A percentile compares a stretch with the other conserved stretches of the same genome.
Conservation (phyloP, 768 basidiomycete species). For the Holtermannia corniformis region DNA sequence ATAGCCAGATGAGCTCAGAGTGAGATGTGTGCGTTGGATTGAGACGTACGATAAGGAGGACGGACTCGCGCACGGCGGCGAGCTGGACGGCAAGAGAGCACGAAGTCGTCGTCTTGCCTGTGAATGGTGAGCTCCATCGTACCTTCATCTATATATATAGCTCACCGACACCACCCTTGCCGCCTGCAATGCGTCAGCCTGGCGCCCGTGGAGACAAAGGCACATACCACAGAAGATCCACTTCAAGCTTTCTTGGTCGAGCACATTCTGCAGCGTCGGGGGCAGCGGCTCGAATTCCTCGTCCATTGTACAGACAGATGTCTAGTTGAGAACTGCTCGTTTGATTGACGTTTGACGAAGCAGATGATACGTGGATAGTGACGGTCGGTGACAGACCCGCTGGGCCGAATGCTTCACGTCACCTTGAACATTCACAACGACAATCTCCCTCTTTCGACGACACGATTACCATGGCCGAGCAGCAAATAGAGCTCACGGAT, state of each 20-base stretch:
- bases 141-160: constrained; percentile 9
- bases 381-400: background rate
- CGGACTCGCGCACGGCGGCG: constrained; percentile 81
- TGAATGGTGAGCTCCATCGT: background rate
- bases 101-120: constrained; percentile 96
- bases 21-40: background rate
- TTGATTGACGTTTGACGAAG: background rate
- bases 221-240: constrained; percentile 97
- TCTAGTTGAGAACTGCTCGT: background rate
- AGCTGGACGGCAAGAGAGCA: constrained; percentile 97
- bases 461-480: constrained; percentile 47
- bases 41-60: constrained; percentile 79
- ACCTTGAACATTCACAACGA: constrained; percentile 5
- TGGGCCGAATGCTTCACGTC: background rate
- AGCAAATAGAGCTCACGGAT: constrained; percentile 64
- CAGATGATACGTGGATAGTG: background rate
- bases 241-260: constrained; percentile 83
- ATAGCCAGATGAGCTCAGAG: constrained; percentile 1
- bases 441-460: background rate
- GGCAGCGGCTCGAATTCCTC: constrained; percentile 54
- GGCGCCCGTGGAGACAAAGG: background rate
- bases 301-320: constrained; percentile 5
- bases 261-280: constrained; percentile 83
- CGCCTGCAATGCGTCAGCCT: constrained; percentile 51
- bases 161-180: constrained; percentile 96